Percentiles rank a stretch among this genome's conserved stretches.
Conservation (phyloP, 2,329 filamentous ascomycete species). For the Colletotrichum tropicale region DNA sequence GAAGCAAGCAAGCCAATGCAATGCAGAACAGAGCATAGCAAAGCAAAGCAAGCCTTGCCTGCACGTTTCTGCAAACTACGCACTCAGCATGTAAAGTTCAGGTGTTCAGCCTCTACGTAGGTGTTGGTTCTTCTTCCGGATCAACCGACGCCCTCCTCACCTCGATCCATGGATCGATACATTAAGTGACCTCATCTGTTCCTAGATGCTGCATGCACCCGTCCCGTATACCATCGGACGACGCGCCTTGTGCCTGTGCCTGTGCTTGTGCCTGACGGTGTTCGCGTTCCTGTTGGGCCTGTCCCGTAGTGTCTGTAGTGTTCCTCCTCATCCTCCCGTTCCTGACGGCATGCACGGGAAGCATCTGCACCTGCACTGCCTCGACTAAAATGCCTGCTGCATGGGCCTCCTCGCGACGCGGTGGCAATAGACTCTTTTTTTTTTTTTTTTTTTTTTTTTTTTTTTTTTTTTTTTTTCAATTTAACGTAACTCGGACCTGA, state of each 20-base stretch:
- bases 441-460: not conserved
- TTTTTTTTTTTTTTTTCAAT: not conserved
- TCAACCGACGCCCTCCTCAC: not conserved
- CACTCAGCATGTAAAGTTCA: not conserved
- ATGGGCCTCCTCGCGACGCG: slow-evolving; percentile 12
- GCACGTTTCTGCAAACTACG: not conserved
- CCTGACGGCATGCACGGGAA: not conserved
- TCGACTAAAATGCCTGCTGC: slow-evolving; percentile 4
- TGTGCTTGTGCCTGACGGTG: not conserved
- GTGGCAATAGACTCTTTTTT: slow-evolving; percentile 9
- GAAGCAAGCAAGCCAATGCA: not conserved
- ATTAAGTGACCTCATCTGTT: not conserved
- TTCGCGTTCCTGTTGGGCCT: not conserved
- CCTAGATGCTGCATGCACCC: not conserved
- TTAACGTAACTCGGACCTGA: slow-evolving; percentile 2
- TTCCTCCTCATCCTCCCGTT: not conserved
- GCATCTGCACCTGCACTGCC: not conserved
- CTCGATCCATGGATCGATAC: not conserved
- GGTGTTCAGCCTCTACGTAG: not conserved
- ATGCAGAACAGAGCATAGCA: not conserved
- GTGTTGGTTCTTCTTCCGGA: not conserved
- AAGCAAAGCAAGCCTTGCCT: not conserved
- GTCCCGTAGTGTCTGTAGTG: not conserved
- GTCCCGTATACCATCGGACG: not conserved
- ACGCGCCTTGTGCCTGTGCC: not conserved